Evolutionary conservation across 2,329 filamentous ascomycete species (phyloP).

Genomic region (Colletotrichum australisinense): DNA sequence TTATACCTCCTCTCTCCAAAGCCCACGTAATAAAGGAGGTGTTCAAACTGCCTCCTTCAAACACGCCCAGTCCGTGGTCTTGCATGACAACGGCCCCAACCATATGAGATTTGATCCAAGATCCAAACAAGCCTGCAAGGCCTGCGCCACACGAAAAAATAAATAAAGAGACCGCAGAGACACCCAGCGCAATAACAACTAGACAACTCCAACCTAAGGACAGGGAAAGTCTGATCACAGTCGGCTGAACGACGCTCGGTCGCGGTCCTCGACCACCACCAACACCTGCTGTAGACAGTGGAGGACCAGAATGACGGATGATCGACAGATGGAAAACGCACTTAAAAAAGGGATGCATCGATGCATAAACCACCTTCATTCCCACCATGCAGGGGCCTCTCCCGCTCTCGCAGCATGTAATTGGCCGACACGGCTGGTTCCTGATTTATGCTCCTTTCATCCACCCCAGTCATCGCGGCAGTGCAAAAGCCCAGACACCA

Average conservation of each 20-base stretch:
- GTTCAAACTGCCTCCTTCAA: slow-evolving; percentile 1
- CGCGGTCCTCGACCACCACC: no score
- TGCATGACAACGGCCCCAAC: slow-evolving; percentile 11
- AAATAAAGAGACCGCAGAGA: not conserved
- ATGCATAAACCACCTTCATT: slow-evolving; percentile 26
- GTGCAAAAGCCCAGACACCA: not conserved
- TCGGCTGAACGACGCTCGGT: not conserved
- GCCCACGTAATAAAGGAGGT: not conserved
- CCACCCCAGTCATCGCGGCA: slow-evolving; percentile 1
- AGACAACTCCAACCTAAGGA: not conserved
- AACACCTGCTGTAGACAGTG: no score
- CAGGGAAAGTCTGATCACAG: not conserved
- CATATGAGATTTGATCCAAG: not conserved
- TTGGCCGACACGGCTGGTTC: not conserved
- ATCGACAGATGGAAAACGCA: slow-evolving; percentile 9
- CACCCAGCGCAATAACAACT: not conserved
- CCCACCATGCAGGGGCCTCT: not conserved
- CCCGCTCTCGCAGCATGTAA: not conserved
- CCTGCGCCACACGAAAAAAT: slow-evolving; percentile 1
- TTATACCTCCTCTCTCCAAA: not conserved
- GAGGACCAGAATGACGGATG: not conserved
- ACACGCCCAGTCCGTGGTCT: slow-evolving; percentile 1
- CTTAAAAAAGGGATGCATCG: slow-evolving; percentile 18
- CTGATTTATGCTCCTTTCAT: not conserved
- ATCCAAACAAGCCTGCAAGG: not conserved